Evolutionary conservation across 805 yeast species (phyloP).

Genomic region (Babjeviella inositovora): DNA sequence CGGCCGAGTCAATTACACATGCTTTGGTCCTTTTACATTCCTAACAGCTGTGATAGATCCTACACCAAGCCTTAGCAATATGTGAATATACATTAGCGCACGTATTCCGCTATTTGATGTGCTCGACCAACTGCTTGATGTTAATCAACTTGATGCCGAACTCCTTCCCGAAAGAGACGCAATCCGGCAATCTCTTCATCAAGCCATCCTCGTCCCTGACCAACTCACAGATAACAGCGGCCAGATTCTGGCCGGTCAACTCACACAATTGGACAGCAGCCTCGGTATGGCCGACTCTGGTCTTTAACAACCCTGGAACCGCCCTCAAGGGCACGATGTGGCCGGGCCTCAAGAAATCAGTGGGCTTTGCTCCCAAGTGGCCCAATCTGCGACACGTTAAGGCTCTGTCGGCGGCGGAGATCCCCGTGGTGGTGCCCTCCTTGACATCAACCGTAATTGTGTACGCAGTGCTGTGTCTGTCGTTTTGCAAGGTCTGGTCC

Average conservation of each 20-base stretch:
- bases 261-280: conserved; percentile 83
- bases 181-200: conserved; percentile 90
- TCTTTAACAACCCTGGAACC: conserved; percentile 62
- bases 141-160: conserved; percentile 58
- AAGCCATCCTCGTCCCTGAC: conserved; percentile 87
- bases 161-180: conserved; percentile 48
- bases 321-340: conserved; percentile 91
- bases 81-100: no score
- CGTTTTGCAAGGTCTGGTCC: conserved; percentile 30
- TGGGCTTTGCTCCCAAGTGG: conserved; percentile 32
- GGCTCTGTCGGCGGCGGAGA: conserved; percentile 88
- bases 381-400: conserved; percentile 67
- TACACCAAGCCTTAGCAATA: no score
- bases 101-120: conserved; percentile 13
- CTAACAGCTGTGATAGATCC: no score
- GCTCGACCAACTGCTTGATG: conserved; percentile 55
- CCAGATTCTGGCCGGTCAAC: conserved; percentile 68
- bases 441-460: conserved; percentile 81
- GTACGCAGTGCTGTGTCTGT: conserved; percentile 94
- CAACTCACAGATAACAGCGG: conserved; percentile 85
- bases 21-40: no score
- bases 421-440: conserved; percentile 93
- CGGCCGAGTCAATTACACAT: no score
- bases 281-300: conserved; percentile 92
- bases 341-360: conserved; percentile 80